Evolutionary conservation across 2,329 filamentous ascomycete species (phyloP), one percentile per base, ranked within the genome.

Genomic region (Botrytis paeoniae): DNA sequence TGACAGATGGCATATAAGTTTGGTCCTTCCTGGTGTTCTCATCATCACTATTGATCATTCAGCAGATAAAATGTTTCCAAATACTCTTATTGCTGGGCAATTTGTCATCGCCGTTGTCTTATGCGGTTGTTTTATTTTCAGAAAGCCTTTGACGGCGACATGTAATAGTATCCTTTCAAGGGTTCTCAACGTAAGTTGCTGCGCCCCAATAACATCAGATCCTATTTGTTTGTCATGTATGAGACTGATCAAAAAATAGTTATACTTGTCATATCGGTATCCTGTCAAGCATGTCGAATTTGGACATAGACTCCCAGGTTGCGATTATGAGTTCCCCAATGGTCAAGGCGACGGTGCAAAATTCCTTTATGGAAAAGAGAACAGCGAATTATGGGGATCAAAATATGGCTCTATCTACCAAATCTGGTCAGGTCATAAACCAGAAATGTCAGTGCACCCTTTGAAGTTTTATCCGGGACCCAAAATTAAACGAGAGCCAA

Each of bases 311-410:
- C 71, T 79, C 10, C 78, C 76, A 41, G 75, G 75, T 18, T 75
- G 76, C 39, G 78, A 76, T 18, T 82, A 81, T 70, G n/a, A 69
- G 20, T 83, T 76, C 73, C 82, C 83, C 1, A 81, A 84, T 73
- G 82, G 83, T 3, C 82, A 84, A 74, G 84, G 83, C 2, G 79
- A 84, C 72, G 74, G 78, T 3, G 82, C 73, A 18, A 85, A 85
- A 74, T 85, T 85, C 71, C 73, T 85, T 0, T 62, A 81, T 14
- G 83, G 83, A 1, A 74, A 75, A 14, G 73, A 78, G 9, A 83
- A 82, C 54, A 81, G 79, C 35, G 63, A 45, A 12, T 60, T 69
- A 29, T 85, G 84, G 84, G 76, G 73, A 16, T 60, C 61, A 8
- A 51, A 79, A 69, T 79, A 81, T 75, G 83, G 83, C 2, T n/a